These are phyloP conservation scores for Aspergillus sp. DNA, from an alignment of 2,329 filamentous ascomycete genomes.

Conservation along the genomic window DNA sequence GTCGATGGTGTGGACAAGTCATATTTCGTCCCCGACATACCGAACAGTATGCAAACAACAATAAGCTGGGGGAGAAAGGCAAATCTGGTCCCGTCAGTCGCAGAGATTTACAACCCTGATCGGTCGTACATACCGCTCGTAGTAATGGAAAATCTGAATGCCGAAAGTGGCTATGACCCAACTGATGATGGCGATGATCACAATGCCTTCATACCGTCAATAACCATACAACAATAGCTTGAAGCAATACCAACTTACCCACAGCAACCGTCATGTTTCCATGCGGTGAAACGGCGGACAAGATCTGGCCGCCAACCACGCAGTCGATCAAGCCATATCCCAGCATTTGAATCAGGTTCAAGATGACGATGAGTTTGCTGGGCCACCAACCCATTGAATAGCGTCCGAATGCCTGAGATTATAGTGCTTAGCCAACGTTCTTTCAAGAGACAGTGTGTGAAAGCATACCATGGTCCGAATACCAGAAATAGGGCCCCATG, in stretches of 20 bases:
- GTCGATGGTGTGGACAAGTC: slow-evolving; percentile 55
- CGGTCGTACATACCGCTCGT: slow-evolving; percentile 55
- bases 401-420: slow-evolving; percentile 54
- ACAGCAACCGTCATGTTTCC: slow-evolving; percentile 64
- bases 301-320: slow-evolving; percentile 67
- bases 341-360: slow-evolving; percentile 64
- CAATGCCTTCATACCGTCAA: slow-evolving; percentile 47
- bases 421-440: background rate
- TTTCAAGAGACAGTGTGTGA: background rate
- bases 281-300: slow-evolving; percentile 63
- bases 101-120: background rate
- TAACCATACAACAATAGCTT: slow-evolving; percentile 1
- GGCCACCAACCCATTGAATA: slow-evolving; percentile 69
- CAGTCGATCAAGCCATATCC: slow-evolving; percentile 66
- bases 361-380: slow-evolving; percentile 62
- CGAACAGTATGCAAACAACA: slow-evolving; percentile 62
- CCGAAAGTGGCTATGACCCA: slow-evolving; percentile 68
- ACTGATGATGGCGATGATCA: slow-evolving; percentile 63
- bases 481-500: slow-evolving; percentile 62
- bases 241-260: slow-evolving; percentile 41
- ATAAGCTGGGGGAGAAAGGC: slow-evolving; percentile 66
- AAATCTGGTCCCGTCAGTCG: slow-evolving; percentile 45
- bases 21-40: slow-evolving; percentile 62
- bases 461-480: slow-evolving; percentile 59
- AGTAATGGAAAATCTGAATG: slow-evolving; percentile 67